Evolutionary conservation across 2,329 filamentous ascomycete genomes (phyloP), one percentile per base, ranked within the genome.

Genomic region (Sordariomycetes sp.): DNA sequence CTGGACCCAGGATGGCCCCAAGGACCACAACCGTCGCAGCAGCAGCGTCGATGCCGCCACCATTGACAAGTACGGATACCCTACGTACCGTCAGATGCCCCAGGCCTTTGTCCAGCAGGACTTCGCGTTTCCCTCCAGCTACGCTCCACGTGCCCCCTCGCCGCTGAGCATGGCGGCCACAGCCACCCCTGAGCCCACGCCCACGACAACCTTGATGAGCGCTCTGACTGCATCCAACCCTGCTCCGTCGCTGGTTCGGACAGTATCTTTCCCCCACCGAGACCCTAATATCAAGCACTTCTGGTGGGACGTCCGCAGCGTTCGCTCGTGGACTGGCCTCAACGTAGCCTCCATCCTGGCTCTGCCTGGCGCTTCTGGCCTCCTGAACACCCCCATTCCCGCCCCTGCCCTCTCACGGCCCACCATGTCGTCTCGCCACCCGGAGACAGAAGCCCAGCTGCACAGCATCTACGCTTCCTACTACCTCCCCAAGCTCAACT

Each of bases 241-340:
- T 15, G 80, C 86, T 16, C 82, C 88, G 14, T 81, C 82, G 26
- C 68, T 94, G 21, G 86, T 94, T 24, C 82, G 82, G 50, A 83
- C 81, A 45, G 75, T 90, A 45, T 84, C 82, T 39, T 79, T 82
- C 52, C 78, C 61, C 43, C 66, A 68, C 49, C 75, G 68, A 42
- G 83, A 77, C 54, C 79, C 70, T 49, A 73, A 70, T 58, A 81
- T 72, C 48, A 86, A 81, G 55, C 79, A 94, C 63, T 94, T 90
- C 58, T 96, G 90, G 90, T 95, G 86, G 84, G 90, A 96, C 50
- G 73, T 94, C 38, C 83, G 90, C 46, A 90, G 93, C 54, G 68
- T 95, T 44, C 78, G 85, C 42, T 72, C 78, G 41, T 95, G 90
- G 90, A 73, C 72, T 33, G 72, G 76, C 46, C 95, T 95, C 71